Evolutionary conservation across 1,284 basidiomycete genomes (phyloP).

Genomic region (Mycosarcoma maydis): DNA sequence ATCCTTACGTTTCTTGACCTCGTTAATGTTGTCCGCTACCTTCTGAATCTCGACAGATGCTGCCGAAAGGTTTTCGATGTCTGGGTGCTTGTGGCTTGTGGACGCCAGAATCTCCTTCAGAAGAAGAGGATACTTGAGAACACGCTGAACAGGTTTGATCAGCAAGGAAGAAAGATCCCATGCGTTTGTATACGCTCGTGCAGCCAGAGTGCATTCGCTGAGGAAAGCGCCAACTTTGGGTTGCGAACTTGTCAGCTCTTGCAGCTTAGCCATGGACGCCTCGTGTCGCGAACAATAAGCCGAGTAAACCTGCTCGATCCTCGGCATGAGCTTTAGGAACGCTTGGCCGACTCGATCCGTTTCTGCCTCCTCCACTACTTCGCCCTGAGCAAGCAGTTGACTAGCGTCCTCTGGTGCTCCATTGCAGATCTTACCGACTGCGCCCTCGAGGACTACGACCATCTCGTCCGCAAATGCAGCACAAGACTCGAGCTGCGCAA

Average conservation of each 20-base stretch:
- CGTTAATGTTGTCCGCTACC: slow-evolving; percentile 85
- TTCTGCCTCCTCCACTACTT: slow-evolving; percentile 25
- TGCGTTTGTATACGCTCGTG: slow-evolving; percentile 74
- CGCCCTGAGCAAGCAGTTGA: slow-evolving; percentile 22
- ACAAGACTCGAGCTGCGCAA: slow-evolving; percentile 80
- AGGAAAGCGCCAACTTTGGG: slow-evolving; percentile 62
- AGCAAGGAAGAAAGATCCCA: slow-evolving; percentile 93
- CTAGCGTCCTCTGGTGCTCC: slow-evolving; percentile 31
- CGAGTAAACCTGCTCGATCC: slow-evolving; percentile 81
- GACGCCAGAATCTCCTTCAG: slow-evolving; percentile 75
- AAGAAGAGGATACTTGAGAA: slow-evolving; percentile 83
- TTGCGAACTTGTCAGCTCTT: slow-evolving; percentile 59
- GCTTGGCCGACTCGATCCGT: slow-evolving; percentile 78
- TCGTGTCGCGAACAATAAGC: slow-evolving; percentile 88
- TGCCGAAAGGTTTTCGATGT: slow-evolving; percentile 75
- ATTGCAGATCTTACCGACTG: slow-evolving; percentile 55
- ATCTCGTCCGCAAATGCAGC: slow-evolving; percentile 78
- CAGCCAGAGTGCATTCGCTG: slow-evolving; percentile 65
- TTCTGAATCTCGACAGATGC: slow-evolving; percentile 79
- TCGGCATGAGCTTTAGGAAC: slow-evolving; percentile 80
- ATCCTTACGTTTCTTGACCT: slow-evolving; percentile 83
- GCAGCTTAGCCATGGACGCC: slow-evolving; percentile 75
- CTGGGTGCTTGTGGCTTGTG: slow-evolving; percentile 80
- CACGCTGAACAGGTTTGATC: slow-evolving; percentile 72
- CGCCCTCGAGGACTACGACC: slow-evolving; percentile 68